Conservation (phyloP, 805 yeast species). For the Cyberlindnera americana region DNA sequence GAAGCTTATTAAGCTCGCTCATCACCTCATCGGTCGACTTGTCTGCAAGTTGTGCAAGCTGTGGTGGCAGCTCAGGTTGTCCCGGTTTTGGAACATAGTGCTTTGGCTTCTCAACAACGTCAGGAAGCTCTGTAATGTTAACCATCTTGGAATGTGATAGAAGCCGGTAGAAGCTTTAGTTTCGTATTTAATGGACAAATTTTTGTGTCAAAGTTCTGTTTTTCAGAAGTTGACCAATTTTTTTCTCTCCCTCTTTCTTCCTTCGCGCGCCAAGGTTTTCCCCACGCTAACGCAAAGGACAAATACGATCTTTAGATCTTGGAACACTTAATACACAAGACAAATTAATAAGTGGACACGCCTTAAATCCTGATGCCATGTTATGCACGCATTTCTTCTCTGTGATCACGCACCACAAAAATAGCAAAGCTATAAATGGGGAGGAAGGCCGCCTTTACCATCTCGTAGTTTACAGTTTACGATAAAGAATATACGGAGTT, state of each 20-base stretch:
- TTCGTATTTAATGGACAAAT: too few species aligned
- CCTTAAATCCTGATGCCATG: neutral
- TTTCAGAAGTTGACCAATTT: neutral
- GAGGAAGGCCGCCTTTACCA: too few species aligned
- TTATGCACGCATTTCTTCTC: too few species aligned
- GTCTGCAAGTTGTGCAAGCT: conserved; percentile 56
- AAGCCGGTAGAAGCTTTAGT: too few species aligned
- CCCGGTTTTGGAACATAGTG: conserved; percentile 45
- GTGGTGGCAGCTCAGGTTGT: conserved; percentile 81
- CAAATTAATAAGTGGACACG: too few species aligned
- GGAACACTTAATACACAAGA: too few species aligned
- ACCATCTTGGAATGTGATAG: conserved; percentile 11
- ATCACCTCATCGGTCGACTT: conserved; percentile 75
- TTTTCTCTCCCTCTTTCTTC: too few species aligned
- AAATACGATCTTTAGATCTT: too few species aligned
- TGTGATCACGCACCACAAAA: too few species aligned
- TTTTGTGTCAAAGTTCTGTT: neutral
- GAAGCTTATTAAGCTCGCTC: conserved; percentile 75
- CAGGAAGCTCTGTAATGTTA: conserved; percentile 17
- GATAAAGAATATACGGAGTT: too few species aligned
- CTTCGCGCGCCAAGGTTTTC: neutral
- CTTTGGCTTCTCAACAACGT: conserved; percentile 24
- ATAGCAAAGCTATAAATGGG: conserved; percentile 1
- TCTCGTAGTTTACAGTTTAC: too few species aligned
- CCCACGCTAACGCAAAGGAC: neutral